These are phyloP conservation scores for Saccharomycopsis oosterbeekiorum DNA, from an alignment of 805 yeast species.

Conservation along the genomic window DNA sequence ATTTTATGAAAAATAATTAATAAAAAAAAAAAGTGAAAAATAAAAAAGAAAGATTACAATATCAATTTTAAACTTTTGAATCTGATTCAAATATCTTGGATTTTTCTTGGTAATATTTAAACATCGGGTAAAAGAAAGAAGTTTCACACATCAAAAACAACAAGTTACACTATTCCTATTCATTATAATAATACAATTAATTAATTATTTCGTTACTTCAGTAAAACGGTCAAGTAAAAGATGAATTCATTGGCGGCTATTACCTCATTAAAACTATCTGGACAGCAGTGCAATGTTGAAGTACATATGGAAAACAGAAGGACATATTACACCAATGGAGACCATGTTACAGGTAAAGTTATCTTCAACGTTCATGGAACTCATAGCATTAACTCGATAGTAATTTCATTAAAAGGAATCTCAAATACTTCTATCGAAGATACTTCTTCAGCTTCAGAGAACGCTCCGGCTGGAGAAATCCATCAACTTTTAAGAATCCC, in stretches of 20 bases:
- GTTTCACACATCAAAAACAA: too few relatives aligned
- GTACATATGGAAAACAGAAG: constrained; percentile 4
- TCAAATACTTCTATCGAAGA: constrained; percentile 15
- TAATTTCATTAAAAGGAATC: constrained; percentile 3
- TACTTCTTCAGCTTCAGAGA: constrained; percentile 9
- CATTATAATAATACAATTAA: too few relatives aligned
- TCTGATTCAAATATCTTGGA: background rate
- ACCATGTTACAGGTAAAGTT: constrained; percentile 11
- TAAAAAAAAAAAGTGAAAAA: too few relatives aligned
- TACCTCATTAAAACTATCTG: background rate
- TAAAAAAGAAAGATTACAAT: background rate
- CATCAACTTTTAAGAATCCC: constrained; percentile 10
- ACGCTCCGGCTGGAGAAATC: constrained; percentile 15
- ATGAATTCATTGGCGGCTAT: background rate
- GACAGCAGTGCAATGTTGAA: constrained; percentile 3
- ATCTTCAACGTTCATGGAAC: constrained; percentile 1
- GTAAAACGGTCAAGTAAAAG: background rate
- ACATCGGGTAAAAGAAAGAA: background rate
- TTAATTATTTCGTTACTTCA: too few relatives aligned
- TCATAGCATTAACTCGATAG: background rate
- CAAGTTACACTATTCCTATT: too few relatives aligned
- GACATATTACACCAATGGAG: constrained; percentile 16
- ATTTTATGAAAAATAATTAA: background rate
- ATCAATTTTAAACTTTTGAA: background rate
- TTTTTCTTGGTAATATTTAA: background rate